Base-by-base conservation (phyloP, 352 stramenopile genomes). In the Elongisporangium senticosum region DNA sequence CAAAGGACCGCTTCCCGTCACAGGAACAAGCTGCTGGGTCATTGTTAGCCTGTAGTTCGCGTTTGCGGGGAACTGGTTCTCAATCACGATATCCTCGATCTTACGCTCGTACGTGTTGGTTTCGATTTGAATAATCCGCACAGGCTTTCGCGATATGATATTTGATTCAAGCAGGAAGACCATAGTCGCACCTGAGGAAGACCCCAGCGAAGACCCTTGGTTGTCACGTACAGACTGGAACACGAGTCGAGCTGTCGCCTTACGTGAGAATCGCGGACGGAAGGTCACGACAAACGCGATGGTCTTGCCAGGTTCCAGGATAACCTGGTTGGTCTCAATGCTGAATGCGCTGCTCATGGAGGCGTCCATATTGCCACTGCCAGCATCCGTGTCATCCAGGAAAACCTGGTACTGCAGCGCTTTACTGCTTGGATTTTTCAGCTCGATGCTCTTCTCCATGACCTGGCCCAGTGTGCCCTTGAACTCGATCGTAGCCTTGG, bases 401-500 rank as follows among this genome's bases (percentile, higher is more conserved):
- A 89, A 93, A 3, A 98, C 89, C 4, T 93, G 75, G 56, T 98
- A 98, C 3, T 68, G 73, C 37, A 98, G 79, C 4, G 77, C 65
- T 6, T 79, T 83, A 3, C 75, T 72, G 19, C 85, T 93, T 6
- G 93, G 88, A 58, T 98, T 98, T 59, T 87, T 90, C 2, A 98
- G 72, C 61, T 98, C 95, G 28, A 98, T 98, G 7, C 65, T 96
- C 51, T 98, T 98, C 14, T 87, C 80, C 24, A 97, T 94, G 19
- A 77, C 63, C 43, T 88, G 81, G 0, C 93, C 93, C 6, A 98
- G 65, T 4, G 79, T 65, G 5, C 89, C 93, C 26, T 82, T 78
- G 62, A 98, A 98, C 43, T 97, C 89, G 56, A 98, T 96, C 24
- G 81, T 96, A 10, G 87, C 90, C 60, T 97, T 98, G 4, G 95